Base-by-base conservation (phyloP, 225 moss, liverwort and hornwort species). In the Marchantia polymorpha region DNA sequence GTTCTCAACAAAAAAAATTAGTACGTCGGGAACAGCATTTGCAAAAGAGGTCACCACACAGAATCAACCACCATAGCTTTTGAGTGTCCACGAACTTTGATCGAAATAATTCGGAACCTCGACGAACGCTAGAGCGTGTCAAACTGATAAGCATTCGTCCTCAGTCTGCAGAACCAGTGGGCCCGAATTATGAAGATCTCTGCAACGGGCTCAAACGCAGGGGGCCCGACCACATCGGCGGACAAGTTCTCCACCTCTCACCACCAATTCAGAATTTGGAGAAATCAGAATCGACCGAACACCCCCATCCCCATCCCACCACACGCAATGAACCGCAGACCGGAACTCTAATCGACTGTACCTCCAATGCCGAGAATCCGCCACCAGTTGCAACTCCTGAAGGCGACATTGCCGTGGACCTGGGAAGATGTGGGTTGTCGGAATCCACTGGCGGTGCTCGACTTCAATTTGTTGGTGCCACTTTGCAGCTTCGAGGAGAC, bases 401-500 rank as follows among this genome's bases (percentile, higher is more conserved):
- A 67, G 49, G 12, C 26, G 23, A 46, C 47, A 77, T 11, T 47
- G 52, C 14, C 27, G 74, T 49, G 47, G 52, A 23, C 11, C 15
- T 26, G 19, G 25, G 20, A 50, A 49, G 12, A 3, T n/a, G 49
- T 50, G 71, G 51, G 47, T 63, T 63, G 49, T 23, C 4, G 26
- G 54, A 49, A 69, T 64, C 20, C 63, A 14, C 75, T 51, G 11
- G 51, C 15, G 58, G 67, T 71, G 82, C 88, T 47, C 83, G 70
- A 54, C 84, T 99, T 66, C 86, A 91, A 26, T 89, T 99, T 83
- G 81, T 91, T 55, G 95, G 94, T 82, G 88, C 97, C 48, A 90
- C 90, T 20, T 74, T 99, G 79, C 95, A 94, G 76, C 76, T 99
- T 66, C 91, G 97, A 70, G 97, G 97, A 64, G 87, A 89, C 63